A percentile compares a stretch with the other conserved stretches of the same genome.
These are phyloP conservation scores for Larix sibirica DNA, from an alignment of 83 land plant species.

Conservation along the genomic window DNA sequence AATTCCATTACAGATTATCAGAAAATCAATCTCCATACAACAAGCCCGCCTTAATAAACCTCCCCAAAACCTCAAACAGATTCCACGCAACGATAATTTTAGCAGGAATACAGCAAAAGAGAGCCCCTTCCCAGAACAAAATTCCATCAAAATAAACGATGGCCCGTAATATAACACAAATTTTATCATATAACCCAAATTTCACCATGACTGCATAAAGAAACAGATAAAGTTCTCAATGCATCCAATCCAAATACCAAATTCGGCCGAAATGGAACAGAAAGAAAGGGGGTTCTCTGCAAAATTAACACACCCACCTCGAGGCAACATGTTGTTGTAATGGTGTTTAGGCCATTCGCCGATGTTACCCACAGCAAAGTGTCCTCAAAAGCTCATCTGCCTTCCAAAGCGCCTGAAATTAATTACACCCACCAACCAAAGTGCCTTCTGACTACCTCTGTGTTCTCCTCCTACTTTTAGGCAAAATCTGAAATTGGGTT, in stretches of 20 bases:
- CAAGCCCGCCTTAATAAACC: background rate
- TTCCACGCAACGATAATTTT: background rate
- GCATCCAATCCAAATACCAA: background rate
- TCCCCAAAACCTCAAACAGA: background rate
- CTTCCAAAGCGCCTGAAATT: too few species aligned
- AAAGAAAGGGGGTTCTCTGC: background rate
- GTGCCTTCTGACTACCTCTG: background rate
- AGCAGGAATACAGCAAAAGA: background rate
- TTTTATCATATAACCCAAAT: background rate
- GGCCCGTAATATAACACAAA: too few species aligned
- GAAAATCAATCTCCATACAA: background rate
- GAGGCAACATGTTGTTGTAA: constrained; percentile 6
- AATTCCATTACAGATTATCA: background rate
- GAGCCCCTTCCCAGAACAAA: background rate
- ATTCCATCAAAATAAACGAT: background rate
- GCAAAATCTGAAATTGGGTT: background rate
- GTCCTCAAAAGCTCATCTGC: too few species aligned
- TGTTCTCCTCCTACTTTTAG: background rate
- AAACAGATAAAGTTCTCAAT: background rate
- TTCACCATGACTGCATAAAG: background rate
- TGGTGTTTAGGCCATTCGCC: background rate
- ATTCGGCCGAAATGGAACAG: background rate
- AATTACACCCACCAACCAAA: background rate
- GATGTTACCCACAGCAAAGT: background rate
- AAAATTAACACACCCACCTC: background rate